These are phyloP conservation scores for Caulochytrium protostelioides DNA, from an alignment of 371 early-diverging fungal species.

Conservation along the genomic window DNA sequence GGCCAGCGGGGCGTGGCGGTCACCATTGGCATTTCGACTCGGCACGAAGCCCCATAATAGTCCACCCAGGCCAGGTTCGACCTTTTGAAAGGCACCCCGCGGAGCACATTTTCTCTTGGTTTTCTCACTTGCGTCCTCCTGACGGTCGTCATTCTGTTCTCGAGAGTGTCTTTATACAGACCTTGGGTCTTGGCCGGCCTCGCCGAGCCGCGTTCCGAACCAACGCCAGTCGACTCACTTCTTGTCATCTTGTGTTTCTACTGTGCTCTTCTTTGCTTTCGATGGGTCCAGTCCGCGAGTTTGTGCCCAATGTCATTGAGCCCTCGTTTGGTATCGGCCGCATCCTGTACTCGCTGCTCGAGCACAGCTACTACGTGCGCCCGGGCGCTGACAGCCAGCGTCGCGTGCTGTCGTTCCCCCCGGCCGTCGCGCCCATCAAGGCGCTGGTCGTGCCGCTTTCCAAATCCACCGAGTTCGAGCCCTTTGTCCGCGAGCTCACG, in stretches of 20 bases:
- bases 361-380: conserved; percentile 87
- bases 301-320: conserved; percentile 97
- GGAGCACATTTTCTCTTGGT: too few species aligned
- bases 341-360: conserved; percentile 90
- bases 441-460: conserved; percentile 78
- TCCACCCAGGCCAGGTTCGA: too few species aligned
- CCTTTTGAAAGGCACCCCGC: too few species aligned
- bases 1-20: too few species aligned
- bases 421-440: conserved; percentile 85
- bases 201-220: too few species aligned
- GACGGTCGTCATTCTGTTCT: too few species aligned
- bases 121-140: too few species aligned
- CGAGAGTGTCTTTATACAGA: too few species aligned
- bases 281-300: conserved; percentile 83
- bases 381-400: conserved; percentile 72
- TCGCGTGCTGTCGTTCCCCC: conserved; percentile 69
- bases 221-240: too few species aligned
- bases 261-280: not conserved
- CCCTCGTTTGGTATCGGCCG: conserved; percentile 99
- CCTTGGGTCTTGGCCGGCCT: not conserved
- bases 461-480: conserved; percentile 48
- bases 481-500: conserved; percentile 40
- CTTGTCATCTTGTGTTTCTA: not conserved
- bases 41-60: too few species aligned
- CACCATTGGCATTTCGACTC: too few species aligned